phyloP scores from a whole-genome alignment of 768 basidiomycete species.

The Rhodotorula graminis region DNA sequence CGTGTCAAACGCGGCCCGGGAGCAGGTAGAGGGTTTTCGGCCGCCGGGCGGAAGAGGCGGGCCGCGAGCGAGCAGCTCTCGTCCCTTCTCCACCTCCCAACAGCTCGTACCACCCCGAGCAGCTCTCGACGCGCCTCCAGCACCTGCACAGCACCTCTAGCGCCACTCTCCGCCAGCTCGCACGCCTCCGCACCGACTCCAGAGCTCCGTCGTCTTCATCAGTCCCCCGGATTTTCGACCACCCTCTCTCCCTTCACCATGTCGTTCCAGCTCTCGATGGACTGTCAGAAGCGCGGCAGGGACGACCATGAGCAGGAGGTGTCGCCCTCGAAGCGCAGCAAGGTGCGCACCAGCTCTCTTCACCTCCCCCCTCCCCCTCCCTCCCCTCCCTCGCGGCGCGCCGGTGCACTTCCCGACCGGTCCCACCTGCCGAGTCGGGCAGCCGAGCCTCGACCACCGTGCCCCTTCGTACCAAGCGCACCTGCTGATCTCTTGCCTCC shows the following conservation, averaged over 20 bases:
- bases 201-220: not conserved
- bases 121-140: too few species aligned
- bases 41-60: too few species aligned
- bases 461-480: not conserved
- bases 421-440: not conserved
- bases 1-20: too few species aligned
- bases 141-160: too few species aligned
- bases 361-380: not conserved
- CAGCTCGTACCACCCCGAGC: too few species aligned
- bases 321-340: conserved; percentile 15
- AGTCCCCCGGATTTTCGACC: not conserved
- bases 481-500: not conserved
- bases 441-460: not conserved
- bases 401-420: not conserved
- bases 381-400: not conserved
- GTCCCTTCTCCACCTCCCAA: too few species aligned
- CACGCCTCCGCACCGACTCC: not conserved
- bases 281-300: conserved; percentile 10
- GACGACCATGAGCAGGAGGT: not conserved
- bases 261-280: not conserved
- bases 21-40: too few species aligned
- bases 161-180: too few species aligned
- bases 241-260: not conserved
- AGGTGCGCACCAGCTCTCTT: conserved; percentile 10
- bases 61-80: too few species aligned